Percentiles rank a stretch among this genome's conserved stretches.
Evolutionary conservation across 768 basidiomycete species (phyloP).

Genomic region (Pholiota molesta): DNA sequence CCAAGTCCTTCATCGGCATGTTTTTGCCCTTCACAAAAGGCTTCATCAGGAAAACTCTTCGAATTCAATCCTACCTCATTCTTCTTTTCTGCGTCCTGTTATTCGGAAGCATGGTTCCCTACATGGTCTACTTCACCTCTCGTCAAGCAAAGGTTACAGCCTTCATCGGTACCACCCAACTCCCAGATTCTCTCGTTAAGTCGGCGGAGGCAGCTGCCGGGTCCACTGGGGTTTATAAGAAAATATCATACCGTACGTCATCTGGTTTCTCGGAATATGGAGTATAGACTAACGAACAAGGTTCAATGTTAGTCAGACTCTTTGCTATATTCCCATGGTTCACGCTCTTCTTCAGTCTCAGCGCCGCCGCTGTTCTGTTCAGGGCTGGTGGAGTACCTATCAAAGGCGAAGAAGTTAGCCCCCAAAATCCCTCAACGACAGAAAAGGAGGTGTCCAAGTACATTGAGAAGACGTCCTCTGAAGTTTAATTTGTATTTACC

Average conservation of each 20-base stretch:
- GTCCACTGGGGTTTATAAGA: slow-evolving; percentile 42
- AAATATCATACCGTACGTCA: slow-evolving; percentile 51
- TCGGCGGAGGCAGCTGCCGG: slow-evolving; percentile 38
- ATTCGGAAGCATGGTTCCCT: slow-evolving; percentile 50
- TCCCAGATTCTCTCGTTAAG: slow-evolving; percentile 42
- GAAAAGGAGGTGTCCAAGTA: slow-evolving; percentile 15
- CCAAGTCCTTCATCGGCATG: slow-evolving; percentile 18
- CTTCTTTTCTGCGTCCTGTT: slow-evolving; percentile 27
- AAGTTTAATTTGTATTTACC: neutral
- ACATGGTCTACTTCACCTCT: slow-evolving; percentile 48
- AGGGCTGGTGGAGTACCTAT: slow-evolving; percentile 13
- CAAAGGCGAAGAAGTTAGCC: neutral
- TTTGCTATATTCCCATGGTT: slow-evolving; percentile 57
- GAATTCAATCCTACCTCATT: slow-evolving; percentile 18
- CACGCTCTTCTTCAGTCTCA: slow-evolving; percentile 26
- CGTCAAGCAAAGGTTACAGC: slow-evolving; percentile 45
- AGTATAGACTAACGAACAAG: slow-evolving; percentile 1
- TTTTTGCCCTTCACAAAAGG: slow-evolving; percentile 18
- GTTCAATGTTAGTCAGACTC: slow-evolving; percentile 41
- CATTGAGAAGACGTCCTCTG: neutral
- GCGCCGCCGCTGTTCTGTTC: slow-evolving; percentile 26
- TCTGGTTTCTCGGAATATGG: neutral
- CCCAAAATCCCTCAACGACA: slow-evolving; percentile 8
- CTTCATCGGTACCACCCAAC: slow-evolving; percentile 34
- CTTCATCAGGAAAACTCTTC: slow-evolving; percentile 18